Base-by-base conservation (phyloP, 805 yeast species). In the Wickerhamiella parazyma region DNA sequence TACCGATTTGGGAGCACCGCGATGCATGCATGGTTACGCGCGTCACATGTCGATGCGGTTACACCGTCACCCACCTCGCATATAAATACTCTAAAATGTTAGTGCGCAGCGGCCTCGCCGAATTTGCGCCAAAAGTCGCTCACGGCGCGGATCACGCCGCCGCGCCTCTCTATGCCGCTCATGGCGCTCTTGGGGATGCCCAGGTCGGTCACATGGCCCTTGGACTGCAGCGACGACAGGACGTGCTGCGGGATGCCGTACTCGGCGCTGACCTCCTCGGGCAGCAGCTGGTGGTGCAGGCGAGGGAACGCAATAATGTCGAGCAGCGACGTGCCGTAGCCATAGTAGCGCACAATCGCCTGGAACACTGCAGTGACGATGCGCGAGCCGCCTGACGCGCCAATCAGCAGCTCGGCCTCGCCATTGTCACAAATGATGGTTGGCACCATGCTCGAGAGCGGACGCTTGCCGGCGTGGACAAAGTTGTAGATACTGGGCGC, bases 351-450 rank as follows among this genome's bases (percentile, higher is more conserved):
- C 1, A 82, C 69, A 14, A 89, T 70, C 0, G 89, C 86, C 58
- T 86, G 91, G 45, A 89, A 71, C 3, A 89, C 75, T 1, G 93
- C 74, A 0, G 95, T 83, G 11, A 81, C 69, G 41, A 89, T 89
- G 44, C 91, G 67, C 6, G 91, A 79, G 0, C 97, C 97, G 8
- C 98, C 98, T 1, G 96, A 93, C 0, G 95, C 91, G 0, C 96
- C 97, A 46, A 89, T 70, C 4, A 80, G 73, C 20, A 82, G 57
- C 51, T 79, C 86, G 0, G 80, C 75, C 7, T 56, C 52, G 4
- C 72, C 71, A 20, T 51, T 45, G 6, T 44, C 41, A 8, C 61
- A 54, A 1, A 83, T 63, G 24, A 89, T 75, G 0, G 84, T 72
- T 3, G 96, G 96, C 0, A 83, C 72, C 26, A 80, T 73, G 2